Evolutionary conservation across 805 yeast genomes (phyloP), one percentile per base, ranked within the genome.

Genomic region (Ogataea paradorogensis): DNA sequence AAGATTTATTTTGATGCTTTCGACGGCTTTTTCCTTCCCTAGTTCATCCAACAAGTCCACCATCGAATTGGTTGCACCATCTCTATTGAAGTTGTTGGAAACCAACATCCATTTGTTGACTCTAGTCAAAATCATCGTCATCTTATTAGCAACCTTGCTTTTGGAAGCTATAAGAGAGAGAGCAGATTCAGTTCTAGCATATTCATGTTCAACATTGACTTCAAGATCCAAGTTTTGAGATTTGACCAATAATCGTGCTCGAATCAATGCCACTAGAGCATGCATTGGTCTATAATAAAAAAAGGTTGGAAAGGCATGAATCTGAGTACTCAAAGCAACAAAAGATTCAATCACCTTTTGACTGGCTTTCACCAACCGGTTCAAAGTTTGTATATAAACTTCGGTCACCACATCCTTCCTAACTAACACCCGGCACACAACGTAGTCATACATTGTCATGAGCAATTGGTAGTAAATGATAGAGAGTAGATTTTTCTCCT

Each of bases 51-150:
- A 56, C 31, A 78, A 59, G 27, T 69, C 70, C 42, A 77, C 63
- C 62, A 76, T 74, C 10, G 82, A 80, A 43, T 72, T 71, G n/a
- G 69, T 63, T 30, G 78, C 81, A 13, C 82, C 81, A 38, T 56
- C 58, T 22, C 66, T 70, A 44, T 74, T 62, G 47, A 67, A 63
- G 24, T 53, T 56, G 37, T 53, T 56, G 11, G 67, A 62, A 14
- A 63, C 63, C 27, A 59, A 59, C 69, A 65, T 64, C 69, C 69
- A 65, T 46, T 59, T 62, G 13, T 62, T 56, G n/a, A 65, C 57
- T 29, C 67, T 52, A 7, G 63, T 52, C 33, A 65, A 47, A 7
- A 65, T 63, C 33, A 57, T 55, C 3, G 56, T 42, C 69, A 65
- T 65, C 43, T 59, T 62, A 15, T 38, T 34, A 0, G 65, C 67